Percentiles rank a stretch among this genome's conserved stretches.
phyloP scores from a whole-genome alignment of 2,329 filamentous ascomycete species.

The Trichoderma afroharzianum region DNA sequence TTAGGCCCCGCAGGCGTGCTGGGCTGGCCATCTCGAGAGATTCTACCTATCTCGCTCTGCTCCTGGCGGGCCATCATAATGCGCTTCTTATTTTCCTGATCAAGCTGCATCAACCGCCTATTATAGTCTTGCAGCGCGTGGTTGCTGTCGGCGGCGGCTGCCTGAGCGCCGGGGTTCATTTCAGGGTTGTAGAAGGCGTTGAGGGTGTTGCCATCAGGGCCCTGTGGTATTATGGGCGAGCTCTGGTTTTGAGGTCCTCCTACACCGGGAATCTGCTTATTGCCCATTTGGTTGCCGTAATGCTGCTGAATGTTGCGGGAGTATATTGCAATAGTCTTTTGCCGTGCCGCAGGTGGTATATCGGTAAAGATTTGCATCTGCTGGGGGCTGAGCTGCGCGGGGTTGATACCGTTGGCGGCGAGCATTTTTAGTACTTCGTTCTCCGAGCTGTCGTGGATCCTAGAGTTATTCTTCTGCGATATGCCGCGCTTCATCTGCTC shows the following conservation, averaged over 20 bases:
- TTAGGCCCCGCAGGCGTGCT: conserved; percentile 52
- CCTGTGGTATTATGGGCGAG: conserved; percentile 76
- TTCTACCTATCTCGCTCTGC: conserved; percentile 59
- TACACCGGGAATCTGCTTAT: conserved; percentile 72
- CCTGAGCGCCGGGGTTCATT: conserved; percentile 48
- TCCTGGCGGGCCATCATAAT: conserved; percentile 81
- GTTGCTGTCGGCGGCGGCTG: conserved; percentile 53
- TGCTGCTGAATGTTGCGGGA: conserved; percentile 79
- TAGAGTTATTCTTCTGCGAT: conserved; percentile 69
- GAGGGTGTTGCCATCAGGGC: conserved; percentile 60
- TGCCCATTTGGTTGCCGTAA: conserved; percentile 72
- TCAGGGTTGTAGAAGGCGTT: conserved; percentile 63
- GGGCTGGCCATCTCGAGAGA: conserved; percentile 49
- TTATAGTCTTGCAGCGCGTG: conserved; percentile 55
- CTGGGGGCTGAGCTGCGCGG: conserved; percentile 66
- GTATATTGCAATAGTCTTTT: conserved; percentile 85
- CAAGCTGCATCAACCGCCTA: conserved; percentile 60
- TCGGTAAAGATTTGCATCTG: conserved; percentile 66
- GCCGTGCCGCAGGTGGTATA: conserved; percentile 59
- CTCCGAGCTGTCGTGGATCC: too few species aligned
- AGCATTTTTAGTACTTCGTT: too few species aligned
- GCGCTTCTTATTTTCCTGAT: conserved; percentile 84
- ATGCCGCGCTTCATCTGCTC: conserved; percentile 78
- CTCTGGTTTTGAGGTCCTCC: conserved; percentile 70
- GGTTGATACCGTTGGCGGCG: conserved; percentile 69